These are phyloP conservation scores for Fusarium sp. DNA, from an alignment of 2,329 filamentous ascomycete genomes.

Conservation along the genomic window DNA sequence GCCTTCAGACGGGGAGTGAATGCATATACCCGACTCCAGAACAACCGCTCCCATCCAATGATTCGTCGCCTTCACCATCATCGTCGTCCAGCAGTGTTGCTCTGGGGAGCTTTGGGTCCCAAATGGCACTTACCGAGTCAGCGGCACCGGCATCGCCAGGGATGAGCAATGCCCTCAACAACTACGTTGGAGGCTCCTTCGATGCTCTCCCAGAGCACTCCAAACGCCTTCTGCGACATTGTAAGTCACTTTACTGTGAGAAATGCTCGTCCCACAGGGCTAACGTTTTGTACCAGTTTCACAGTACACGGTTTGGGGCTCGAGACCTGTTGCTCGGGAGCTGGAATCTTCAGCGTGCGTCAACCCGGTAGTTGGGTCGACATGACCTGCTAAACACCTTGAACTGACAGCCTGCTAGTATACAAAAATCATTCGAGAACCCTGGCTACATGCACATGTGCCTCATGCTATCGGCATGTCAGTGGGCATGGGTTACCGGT, in stretches of 20 bases:
- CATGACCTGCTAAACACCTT: not conserved
- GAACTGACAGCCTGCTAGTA: slow-evolving; percentile 44
- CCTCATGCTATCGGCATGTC: slow-evolving; percentile 55
- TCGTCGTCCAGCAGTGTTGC: slow-evolving; percentile 30
- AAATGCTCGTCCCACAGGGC: not conserved
- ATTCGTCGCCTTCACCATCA: slow-evolving; percentile 30
- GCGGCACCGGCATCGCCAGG: slow-evolving; percentile 22
- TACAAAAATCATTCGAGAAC: slow-evolving; percentile 55
- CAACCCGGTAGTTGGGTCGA: slow-evolving; percentile 2
- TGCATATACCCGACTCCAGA: slow-evolving; percentile 50
- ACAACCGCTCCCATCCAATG: slow-evolving; percentile 39
- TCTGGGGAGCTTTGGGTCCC: slow-evolving; percentile 14
- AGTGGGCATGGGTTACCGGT: slow-evolving; percentile 58
- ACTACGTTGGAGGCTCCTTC: slow-evolving; percentile 47
- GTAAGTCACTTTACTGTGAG: slow-evolving; percentile 24
- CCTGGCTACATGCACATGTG: slow-evolving; percentile 58
- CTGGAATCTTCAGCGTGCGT: slow-evolving; percentile 45
- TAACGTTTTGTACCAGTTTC: slow-evolving; percentile 47
- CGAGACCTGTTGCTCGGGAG: slow-evolving; percentile 51
- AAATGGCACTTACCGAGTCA: slow-evolving; percentile 28
- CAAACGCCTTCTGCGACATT: slow-evolving; percentile 44
- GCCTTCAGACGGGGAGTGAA: slow-evolving; percentile 55
- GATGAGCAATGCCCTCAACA: slow-evolving; percentile 36
- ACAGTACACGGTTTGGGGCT: slow-evolving; percentile 53
- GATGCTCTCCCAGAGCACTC: slow-evolving; percentile 45